Evolutionary conservation across 148 eudicot genomes (phyloP).

Genomic region (Diospyros lotus): DNA sequence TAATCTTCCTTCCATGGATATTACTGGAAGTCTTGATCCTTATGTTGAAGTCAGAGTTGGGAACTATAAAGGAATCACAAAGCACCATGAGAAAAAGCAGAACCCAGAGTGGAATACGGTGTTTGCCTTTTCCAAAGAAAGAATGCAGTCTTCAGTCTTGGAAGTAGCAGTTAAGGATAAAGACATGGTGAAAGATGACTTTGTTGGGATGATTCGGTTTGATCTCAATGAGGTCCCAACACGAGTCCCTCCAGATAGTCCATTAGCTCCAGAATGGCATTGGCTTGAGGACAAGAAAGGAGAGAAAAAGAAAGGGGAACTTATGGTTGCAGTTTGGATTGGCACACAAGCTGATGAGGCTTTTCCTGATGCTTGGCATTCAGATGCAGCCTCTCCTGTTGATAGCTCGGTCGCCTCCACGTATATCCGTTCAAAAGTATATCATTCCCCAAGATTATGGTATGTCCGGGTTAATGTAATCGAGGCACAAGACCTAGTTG

Average conservation of each 20-base stretch:
- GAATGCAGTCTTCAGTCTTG: conserved; percentile 13
- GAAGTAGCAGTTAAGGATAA: conserved; percentile 9
- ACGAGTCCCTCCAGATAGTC: conserved; percentile 18
- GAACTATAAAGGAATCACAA: conserved; percentile 12
- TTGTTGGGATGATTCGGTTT: conserved; percentile 8
- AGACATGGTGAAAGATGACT: conserved; percentile 17
- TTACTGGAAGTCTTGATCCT: conserved; percentile 10
- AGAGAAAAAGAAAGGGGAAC: conserved; percentile 16
- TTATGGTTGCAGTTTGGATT: conserved; percentile 24
- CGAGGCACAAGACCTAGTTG: conserved; percentile 15
- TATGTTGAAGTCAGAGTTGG: conserved; percentile 17
- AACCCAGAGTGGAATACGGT: conserved; percentile 19
- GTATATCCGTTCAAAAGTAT: conserved; percentile 12
- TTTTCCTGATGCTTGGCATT: conserved; percentile 20
- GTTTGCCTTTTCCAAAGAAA: conserved; percentile 20
- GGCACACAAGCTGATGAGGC: conserved; percentile 25
- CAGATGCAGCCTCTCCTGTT: conserved; percentile 12
- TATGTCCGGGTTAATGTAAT: conserved; percentile 16
- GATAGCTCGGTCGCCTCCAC: background rate
- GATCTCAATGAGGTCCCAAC: conserved; percentile 20
- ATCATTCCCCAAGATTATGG: conserved; percentile 19
- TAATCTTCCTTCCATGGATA: conserved; percentile 8
- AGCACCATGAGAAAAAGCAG: conserved; percentile 15
- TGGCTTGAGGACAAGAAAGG: conserved; percentile 14
- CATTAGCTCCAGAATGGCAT: conserved; percentile 19